A percentile compares a stretch with the other conserved stretches of the same genome.
Evolutionary conservation across 2,329 filamentous ascomycete species (phyloP).

Genomic region (Colletotrichum paranaense): DNA sequence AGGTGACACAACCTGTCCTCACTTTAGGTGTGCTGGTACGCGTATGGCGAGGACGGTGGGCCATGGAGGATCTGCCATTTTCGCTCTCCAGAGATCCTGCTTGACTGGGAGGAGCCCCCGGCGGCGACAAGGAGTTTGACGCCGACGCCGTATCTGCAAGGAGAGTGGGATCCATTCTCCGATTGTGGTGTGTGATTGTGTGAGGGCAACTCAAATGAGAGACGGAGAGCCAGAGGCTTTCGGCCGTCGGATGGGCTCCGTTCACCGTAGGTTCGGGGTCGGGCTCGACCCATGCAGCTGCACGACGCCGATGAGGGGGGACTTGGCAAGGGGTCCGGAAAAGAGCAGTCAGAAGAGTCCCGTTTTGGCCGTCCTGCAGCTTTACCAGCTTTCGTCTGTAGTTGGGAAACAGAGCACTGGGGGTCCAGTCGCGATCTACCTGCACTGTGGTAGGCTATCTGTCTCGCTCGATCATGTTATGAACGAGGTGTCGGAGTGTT

Average conservation of each 20-base stretch:
- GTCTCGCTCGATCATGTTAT: background rate
- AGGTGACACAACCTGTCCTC: conserved; percentile 36
- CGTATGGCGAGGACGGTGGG: conserved; percentile 28
- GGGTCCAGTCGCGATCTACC: background rate
- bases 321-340: conserved; percentile 14
- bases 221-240: conserved; percentile 4
- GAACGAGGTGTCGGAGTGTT: background rate
- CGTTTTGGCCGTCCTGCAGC: background rate
- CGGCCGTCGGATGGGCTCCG: conserved; percentile 14
- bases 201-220: conserved; percentile 21
- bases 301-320: conserved; percentile 5
- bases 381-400: background rate
- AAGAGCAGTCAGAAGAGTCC: background rate
- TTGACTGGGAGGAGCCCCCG: conserved; percentile 1
- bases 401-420: background rate
- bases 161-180: conserved; percentile 19
- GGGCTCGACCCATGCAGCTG: conserved; percentile 10
- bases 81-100: conserved; percentile 20
- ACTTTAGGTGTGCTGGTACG: conserved; percentile 37
- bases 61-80: background rate
- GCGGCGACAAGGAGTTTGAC: background rate
- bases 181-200: conserved; percentile 9
- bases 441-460: background rate
- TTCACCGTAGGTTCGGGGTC: background rate
- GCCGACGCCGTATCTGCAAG: conserved; percentile 28